Evolutionary conservation across 1,284 basidiomycete species (phyloP), one percentile per base, ranked within the genome.

Genomic region (Ustilago vetiveriae): DNA sequence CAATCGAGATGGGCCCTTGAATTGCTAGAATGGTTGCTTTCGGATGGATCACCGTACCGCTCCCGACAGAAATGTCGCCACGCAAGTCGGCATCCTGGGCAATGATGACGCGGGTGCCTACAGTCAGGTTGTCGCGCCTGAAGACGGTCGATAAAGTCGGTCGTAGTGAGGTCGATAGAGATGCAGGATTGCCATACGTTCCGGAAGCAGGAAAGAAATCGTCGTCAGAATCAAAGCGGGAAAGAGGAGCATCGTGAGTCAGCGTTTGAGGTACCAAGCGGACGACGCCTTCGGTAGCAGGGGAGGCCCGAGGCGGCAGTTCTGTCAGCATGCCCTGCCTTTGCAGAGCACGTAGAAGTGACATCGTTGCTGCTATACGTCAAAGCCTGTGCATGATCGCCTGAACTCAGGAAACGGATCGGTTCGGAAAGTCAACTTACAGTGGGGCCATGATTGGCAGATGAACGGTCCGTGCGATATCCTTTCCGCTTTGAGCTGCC

Each of bases 21-120:
- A 92, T 88, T 7, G 92, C 93, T 64, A 94, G 90, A 65, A 98
- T 90, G 26, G 90, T 91, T 0, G 91, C 92, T 79, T 92, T 92
- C 0, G 95, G 94, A 74, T 98, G 94, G n/a, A 98, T 88, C 44
- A 97, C 89, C 2, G 90, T 90, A 26, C 71, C 75, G 27, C 57
- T 60, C 10, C 75, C 75, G 14, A 78, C 68, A 14, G 52, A 63
- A 51, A 78, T 74, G n/a, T 74, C 59, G 37, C 75, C 75, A 8
- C 71, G 57, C 16, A 78, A 50, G 29, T 78, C 74, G 37, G 73
- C 67, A 17, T 75, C 66, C n/a, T 63, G 49, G 5, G 72, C 71
- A 38, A 74, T 74, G 40, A 66, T 49, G 56, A 75, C 72, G 27
- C 67, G 53, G 2, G 63, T 66, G 26, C 75, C 75, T 19, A 75